These are phyloP conservation scores for Rhodotorula sp. DNA, from an alignment of 1,284 basidiomycete genomes.

Conservation along the genomic window DNA sequence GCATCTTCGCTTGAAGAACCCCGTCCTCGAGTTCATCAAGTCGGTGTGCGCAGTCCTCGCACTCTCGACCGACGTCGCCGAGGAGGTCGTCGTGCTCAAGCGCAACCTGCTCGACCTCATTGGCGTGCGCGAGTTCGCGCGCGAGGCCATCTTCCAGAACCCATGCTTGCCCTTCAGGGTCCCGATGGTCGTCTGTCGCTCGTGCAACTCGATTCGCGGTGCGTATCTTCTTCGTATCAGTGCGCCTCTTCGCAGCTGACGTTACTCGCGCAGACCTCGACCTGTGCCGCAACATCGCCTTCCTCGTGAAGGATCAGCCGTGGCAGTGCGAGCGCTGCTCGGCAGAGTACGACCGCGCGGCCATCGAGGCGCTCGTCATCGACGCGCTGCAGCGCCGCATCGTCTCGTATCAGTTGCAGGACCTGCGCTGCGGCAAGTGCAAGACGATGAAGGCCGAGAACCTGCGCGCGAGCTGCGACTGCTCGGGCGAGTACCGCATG, in stretches of 20 bases:
- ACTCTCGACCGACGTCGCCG: conserved; percentile 72
- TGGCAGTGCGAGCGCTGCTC: conserved; percentile 62
- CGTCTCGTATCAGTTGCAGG: conserved; percentile 80
- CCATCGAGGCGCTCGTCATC: conserved; percentile 84
- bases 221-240: background rate
- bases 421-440: conserved; percentile 76
- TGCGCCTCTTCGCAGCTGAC: background rate
- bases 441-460: conserved; percentile 84
- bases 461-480: conserved; percentile 78
- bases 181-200: conserved; percentile 82
- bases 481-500: conserved; percentile 78
- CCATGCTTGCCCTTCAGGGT: conserved; percentile 90
- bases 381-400: conserved; percentile 72
- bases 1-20: conserved; percentile 71
- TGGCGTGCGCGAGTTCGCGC: conserved; percentile 73
- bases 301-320: conserved; percentile 55
- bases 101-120: conserved; percentile 87
- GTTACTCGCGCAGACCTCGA: conserved; percentile 62
- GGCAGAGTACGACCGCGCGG: conserved; percentile 80
- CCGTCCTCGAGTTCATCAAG: conserved; percentile 88
- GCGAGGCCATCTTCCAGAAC: conserved; percentile 80
- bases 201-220: conserved; percentile 77
- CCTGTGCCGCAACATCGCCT: conserved; percentile 87
- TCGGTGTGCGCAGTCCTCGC: conserved; percentile 77
- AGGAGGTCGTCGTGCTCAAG: conserved; percentile 85